Percentiles rank a stretch among this genome's conserved stretches.
These are phyloP conservation scores for Barbarea vulgaris DNA, from an alignment of 345 rosid species.

Conservation along the genomic window DNA sequence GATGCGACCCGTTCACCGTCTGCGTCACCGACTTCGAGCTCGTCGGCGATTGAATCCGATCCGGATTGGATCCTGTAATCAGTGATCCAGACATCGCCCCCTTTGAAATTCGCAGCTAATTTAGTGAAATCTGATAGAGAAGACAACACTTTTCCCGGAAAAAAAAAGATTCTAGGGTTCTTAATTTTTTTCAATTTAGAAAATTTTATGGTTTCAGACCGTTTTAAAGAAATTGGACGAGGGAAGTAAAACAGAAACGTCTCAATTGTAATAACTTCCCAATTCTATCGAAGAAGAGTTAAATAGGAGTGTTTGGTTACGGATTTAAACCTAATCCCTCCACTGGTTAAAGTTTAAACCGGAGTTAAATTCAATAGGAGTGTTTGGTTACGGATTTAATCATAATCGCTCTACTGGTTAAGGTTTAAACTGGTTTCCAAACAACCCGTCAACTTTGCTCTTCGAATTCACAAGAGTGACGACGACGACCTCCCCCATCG, in stretches of 20 bases:
- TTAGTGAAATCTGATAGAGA: neutral
- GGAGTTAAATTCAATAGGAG: neutral
- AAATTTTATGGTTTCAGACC: conserved; percentile 11
- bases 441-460: conserved; percentile 24
- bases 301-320: conserved; percentile 24
- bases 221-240: conserved; percentile 14
- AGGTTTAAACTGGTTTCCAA: conserved; percentile 25
- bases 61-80: conserved; percentile 31
- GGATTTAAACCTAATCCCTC: neutral
- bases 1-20: conserved; percentile 87
- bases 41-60: conserved; percentile 43
- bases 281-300: neutral
- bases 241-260: conserved; percentile 25
- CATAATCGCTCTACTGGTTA: neutral
- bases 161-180: conserved; percentile 36
- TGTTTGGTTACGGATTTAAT: conserved; percentile 24
- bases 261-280: neutral
- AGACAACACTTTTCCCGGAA: neutral
- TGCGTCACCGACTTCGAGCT: conserved; percentile 68
- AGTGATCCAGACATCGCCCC: conserved; percentile 38
- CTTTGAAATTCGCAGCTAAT: conserved; percentile 1
- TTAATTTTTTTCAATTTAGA: conserved; percentile 20
- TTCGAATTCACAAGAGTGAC: neutral
- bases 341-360: no score
- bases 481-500: neutral